A percentile compares a stretch with the other conserved stretches of the same genome.
phyloP scores from a whole-genome alignment of 139 green algal species.

The Picochlorum sp. region DNA sequence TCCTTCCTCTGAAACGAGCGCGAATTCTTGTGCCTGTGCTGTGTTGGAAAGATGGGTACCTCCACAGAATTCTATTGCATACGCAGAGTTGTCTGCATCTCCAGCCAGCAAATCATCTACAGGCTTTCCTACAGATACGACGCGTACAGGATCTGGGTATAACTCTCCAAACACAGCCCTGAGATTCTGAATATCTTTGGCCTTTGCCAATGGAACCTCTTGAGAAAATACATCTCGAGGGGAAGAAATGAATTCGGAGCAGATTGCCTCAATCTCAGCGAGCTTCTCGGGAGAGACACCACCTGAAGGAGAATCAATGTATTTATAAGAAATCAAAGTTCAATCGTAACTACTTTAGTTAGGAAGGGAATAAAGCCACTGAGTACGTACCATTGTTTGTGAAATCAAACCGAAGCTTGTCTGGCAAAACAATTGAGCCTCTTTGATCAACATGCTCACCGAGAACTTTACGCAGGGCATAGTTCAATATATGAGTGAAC shows the following conservation, averaged over 20 bases:
- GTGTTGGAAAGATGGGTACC: slow-evolving; percentile 92
- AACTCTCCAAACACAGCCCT: slow-evolving; percentile 93
- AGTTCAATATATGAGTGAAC: slow-evolving; percentile 96
- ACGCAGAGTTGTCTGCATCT: slow-evolving; percentile 23
- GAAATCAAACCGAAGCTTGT: slow-evolving; percentile 97
- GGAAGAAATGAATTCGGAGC: slow-evolving; percentile 30
- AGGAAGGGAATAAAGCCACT: too few species aligned
- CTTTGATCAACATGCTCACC: slow-evolving; percentile 94
- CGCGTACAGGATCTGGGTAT: slow-evolving; percentile 97
- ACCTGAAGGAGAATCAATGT: slow-evolving; percentile 10
- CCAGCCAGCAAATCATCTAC: slow-evolving; percentile 76
- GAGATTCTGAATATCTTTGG: slow-evolving; percentile 76
- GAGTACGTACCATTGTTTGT: slow-evolving; percentile 80
- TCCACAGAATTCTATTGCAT: slow-evolving; percentile 93
- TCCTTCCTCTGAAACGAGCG: slow-evolving; percentile 87
- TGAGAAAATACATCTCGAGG: slow-evolving; percentile 55
- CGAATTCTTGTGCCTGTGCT: slow-evolving; percentile 68
- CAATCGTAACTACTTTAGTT: neutral
- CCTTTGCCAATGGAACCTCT: slow-evolving; percentile 74
- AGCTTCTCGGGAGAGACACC: slow-evolving; percentile 15
- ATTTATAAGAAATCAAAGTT: neutral
- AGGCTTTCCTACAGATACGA: slow-evolving; percentile 76
- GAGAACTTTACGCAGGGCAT: slow-evolving; percentile 66
- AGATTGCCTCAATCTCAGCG: slow-evolving; percentile 54
- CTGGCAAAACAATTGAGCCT: slow-evolving; percentile 83